These are phyloP conservation scores for Candida endomychidarum DNA, from an alignment of 805 yeast species.

Conservation along the genomic window DNA sequence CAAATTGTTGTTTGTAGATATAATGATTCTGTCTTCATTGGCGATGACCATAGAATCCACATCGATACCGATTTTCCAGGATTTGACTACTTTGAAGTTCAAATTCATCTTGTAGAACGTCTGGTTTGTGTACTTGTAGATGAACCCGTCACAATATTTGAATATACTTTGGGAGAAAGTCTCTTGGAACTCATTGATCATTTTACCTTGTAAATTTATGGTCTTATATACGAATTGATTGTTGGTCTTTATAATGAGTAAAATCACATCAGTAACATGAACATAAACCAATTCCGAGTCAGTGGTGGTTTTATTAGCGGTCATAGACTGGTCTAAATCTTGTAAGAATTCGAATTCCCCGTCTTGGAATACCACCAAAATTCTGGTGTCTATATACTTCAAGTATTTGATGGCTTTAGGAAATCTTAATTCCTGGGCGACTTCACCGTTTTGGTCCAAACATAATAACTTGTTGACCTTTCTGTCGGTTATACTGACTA, in stretches of 20 bases:
- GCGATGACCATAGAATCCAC: constrained; percentile 35
- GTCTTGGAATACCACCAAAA: constrained; percentile 6
- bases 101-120: constrained; percentile 10
- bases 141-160: constrained; percentile 9
- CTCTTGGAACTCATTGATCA: constrained; percentile 4
- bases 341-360: constrained; percentile 4
- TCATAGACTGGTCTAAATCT: constrained; percentile 1
- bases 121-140: constrained; percentile 10
- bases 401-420: constrained; percentile 3
- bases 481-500: constrained; percentile 43
- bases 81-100: constrained; percentile 7
- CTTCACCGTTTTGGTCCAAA: constrained; percentile 17
- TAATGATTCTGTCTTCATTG: constrained; percentile 46
- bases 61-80: constrained; percentile 8
- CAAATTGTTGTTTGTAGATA: constrained; percentile 40
- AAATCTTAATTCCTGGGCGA: constrained; percentile 1
- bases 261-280: constrained; percentile 14
- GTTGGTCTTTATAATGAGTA: constrained; percentile 12
- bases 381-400: constrained; percentile 6
- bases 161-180: constrained; percentile 9
- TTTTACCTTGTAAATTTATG: constrained; percentile 19
- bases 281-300: constrained; percentile 10
- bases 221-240: constrained; percentile 23
- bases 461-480: constrained; percentile 26
- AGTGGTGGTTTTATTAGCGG: background rate